Conservation (phyloP, 345 rosid species). For the Aquilaria yunnanensis region DNA sequence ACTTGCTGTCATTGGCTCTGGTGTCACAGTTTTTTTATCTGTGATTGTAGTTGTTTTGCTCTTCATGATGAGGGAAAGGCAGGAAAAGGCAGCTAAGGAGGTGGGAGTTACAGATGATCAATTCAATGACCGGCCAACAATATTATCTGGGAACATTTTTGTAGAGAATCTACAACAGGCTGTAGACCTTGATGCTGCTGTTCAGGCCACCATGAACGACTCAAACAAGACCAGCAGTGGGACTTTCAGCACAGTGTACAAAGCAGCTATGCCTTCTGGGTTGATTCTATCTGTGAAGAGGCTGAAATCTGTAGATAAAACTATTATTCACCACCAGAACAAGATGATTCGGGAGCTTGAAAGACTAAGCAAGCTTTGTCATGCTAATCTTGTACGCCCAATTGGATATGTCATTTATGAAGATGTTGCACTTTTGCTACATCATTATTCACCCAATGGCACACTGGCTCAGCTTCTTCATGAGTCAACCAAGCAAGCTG, state of each 20-base stretch:
- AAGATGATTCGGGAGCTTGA: constrained; percentile 97
- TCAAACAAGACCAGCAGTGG: constrained; percentile 75
- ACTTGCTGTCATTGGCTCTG: constrained; percentile 85
- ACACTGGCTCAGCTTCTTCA: constrained; percentile 78
- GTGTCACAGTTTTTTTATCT: constrained; percentile 76
- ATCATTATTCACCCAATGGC: constrained; percentile 76
- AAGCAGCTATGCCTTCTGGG: constrained; percentile 96
- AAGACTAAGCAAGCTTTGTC: constrained; percentile 89
- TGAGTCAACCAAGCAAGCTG: constrained; percentile 53
- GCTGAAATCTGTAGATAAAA: constrained; percentile 80
- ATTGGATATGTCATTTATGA: constrained; percentile 88
- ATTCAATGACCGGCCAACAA: constrained; percentile 45
- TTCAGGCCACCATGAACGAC: constrained; percentile 79
- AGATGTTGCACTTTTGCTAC: constrained; percentile 89
- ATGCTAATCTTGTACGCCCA: constrained; percentile 74
- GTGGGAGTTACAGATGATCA: constrained; percentile 36
- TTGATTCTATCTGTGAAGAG: constrained; percentile 69
- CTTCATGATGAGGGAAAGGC: constrained; percentile 93
- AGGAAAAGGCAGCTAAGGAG: constrained; percentile 70
- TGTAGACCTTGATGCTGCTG: constrained; percentile 78
- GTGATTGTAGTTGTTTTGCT: constrained; percentile 81
- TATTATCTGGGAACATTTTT: constrained; percentile 73
- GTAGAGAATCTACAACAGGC: constrained; percentile 87
- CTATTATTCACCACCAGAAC: constrained; percentile 79
- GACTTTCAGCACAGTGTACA: constrained; percentile 86